A percentile compares a stretch with the other conserved stretches of the same genome.
These are phyloP conservation scores for Jaenimonas drosophilae DNA, from an alignment of 208 protist species.

Conservation along the genomic window DNA sequence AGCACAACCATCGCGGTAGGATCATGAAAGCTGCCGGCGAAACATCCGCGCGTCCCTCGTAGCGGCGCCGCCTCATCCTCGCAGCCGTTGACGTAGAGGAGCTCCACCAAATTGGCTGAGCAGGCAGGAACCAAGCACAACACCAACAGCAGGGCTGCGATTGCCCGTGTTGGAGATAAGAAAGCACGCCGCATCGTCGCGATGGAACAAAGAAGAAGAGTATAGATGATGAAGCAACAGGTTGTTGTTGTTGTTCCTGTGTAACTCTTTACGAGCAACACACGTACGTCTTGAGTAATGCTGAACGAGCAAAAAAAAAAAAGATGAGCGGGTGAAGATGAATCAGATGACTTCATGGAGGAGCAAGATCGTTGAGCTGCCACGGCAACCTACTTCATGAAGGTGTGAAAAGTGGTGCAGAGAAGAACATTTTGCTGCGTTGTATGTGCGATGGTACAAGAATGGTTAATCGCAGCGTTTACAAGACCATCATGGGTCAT, in stretches of 20 bases:
- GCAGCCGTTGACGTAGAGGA: conserved; percentile 52
- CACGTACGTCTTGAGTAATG: conserved; percentile 2
- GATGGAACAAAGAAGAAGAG: too few species aligned
- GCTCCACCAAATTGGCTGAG: conserved; percentile 26
- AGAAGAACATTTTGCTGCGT: too few species aligned
- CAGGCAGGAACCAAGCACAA: too few species aligned
- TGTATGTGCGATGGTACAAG: too few species aligned
- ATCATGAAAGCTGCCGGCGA: conserved; percentile 9
- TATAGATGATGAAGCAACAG: neutral
- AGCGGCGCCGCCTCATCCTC: conserved; percentile 8
- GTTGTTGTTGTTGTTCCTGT: neutral
- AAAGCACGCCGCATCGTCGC: too few species aligned
- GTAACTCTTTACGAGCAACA: neutral
- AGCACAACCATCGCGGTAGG: conserved; percentile 10
- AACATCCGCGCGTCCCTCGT: conserved; percentile 39
- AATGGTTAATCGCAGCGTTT: too few species aligned
- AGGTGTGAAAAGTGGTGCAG: too few species aligned
- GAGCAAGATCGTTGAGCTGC: too few species aligned
- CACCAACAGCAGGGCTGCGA: too few species aligned
- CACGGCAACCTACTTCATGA: too few species aligned
- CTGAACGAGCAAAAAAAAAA: neutral
- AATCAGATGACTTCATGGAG: conserved; percentile 1
- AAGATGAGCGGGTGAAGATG: neutral
- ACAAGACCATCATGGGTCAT: too few species aligned
- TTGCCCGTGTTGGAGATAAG: too few species aligned